phyloP scores from a whole-genome alignment of 305 asterid species.

The Fraxinus albicans region DNA sequence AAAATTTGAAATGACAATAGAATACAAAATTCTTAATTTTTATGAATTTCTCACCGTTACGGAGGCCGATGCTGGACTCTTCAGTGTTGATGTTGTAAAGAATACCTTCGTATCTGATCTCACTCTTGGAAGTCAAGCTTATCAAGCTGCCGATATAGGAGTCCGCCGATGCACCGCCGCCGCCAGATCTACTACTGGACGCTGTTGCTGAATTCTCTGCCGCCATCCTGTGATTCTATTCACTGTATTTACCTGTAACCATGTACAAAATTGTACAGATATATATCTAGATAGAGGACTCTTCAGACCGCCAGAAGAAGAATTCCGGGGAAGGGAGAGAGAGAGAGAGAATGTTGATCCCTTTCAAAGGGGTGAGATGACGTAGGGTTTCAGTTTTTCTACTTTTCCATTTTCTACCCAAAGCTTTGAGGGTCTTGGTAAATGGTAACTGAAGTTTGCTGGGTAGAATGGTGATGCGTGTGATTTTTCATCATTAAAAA shows the following conservation, averaged over 20 bases:
- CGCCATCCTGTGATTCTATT: conserved; percentile 41
- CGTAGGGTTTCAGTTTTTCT: neutral
- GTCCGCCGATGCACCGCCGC: conserved; percentile 70
- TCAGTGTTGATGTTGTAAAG: conserved; percentile 89
- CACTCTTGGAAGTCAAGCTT: conserved; percentile 94
- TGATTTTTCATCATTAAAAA: too few relatives aligned
- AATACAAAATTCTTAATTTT: neutral
- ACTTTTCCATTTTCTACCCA: neutral
- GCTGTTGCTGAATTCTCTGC: conserved; percentile 67
- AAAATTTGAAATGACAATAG: neutral
- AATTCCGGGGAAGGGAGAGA: neutral
- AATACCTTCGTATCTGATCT: conserved; percentile 93
- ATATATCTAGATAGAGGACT: neutral
- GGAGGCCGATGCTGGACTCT: conserved; percentile 94
- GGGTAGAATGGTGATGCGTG: too few relatives aligned
- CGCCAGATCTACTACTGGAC: conserved; percentile 55
- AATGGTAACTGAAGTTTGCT: too few relatives aligned
- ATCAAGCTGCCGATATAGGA: conserved; percentile 90
- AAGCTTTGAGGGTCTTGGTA: neutral
- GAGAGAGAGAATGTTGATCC: neutral
- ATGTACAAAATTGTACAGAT: neutral
- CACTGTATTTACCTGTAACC: neutral
- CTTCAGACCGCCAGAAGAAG: neutral
- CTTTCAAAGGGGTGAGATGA: neutral
- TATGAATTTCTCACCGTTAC: conserved; percentile 57